These are phyloP conservation scores for Alternaria sp. DNA, from an alignment of 2,329 filamentous ascomycete genomes.

Conservation along the genomic window DNA sequence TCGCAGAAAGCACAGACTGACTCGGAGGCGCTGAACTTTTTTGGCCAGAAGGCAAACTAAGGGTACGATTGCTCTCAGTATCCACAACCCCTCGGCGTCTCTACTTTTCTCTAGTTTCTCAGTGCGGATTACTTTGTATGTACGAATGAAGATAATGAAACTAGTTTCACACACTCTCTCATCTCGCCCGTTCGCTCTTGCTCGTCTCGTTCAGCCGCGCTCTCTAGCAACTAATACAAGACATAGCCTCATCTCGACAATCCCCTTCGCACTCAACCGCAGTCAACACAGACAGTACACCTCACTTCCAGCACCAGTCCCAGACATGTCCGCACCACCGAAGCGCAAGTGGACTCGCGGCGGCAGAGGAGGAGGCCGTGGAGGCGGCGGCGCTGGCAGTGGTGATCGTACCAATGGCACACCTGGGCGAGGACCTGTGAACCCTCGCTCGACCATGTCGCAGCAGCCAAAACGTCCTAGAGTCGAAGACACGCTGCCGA, in stretches of 20 bases:
- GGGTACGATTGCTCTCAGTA: neutral
- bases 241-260: slow-evolving; percentile 15
- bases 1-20: slow-evolving; percentile 10
- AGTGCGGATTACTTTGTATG: slow-evolving; percentile 25
- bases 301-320: neutral
- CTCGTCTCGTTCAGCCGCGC: slow-evolving; percentile 20
- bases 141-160: slow-evolving; percentile 34
- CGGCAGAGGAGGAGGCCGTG: slow-evolving; percentile 17
- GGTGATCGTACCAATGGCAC: slow-evolving; percentile 12
- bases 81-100: slow-evolving; percentile 4
- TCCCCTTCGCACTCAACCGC: slow-evolving; percentile 9
- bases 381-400: slow-evolving; percentile 15
- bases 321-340: slow-evolving; percentile 30
- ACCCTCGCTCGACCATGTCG: slow-evolving; percentile 21
- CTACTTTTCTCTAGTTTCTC: slow-evolving; percentile 10
- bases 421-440: slow-evolving; percentile 5
- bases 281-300: slow-evolving; percentile 18
- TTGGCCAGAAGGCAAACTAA: slow-evolving; percentile 5
- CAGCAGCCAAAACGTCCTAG: slow-evolving; percentile 34
- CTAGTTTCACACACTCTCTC: slow-evolving; percentile 28
- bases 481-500: slow-evolving; percentile 16
- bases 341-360: slow-evolving; percentile 35
- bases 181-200: slow-evolving; percentile 24
- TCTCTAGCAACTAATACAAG: slow-evolving; percentile 28
- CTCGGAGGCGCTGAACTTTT: slow-evolving; percentile 12